These are phyloP conservation scores for Chlamydomonas eustigma DNA, from an alignment of 139 green algal genomes.

Conservation along the genomic window DNA sequence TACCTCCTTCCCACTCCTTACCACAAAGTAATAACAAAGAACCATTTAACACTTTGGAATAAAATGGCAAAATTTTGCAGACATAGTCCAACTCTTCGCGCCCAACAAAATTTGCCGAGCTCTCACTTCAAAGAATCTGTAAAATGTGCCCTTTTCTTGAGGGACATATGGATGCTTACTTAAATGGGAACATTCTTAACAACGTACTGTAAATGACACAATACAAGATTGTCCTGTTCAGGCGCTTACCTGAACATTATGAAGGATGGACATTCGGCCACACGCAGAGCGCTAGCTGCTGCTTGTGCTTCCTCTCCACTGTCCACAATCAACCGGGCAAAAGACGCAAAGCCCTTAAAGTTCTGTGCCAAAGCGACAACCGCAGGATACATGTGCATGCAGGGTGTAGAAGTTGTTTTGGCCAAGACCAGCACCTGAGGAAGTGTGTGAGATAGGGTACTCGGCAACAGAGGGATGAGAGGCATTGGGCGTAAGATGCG, in stretches of 20 bases:
- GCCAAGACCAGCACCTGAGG: conserved; percentile 4
- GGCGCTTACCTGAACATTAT: conserved; percentile 65
- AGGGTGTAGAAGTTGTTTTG: neutral
- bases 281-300: conserved; percentile 45
- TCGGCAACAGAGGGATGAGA: too few species aligned
- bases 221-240: neutral
- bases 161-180: too few species aligned
- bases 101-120: neutral
- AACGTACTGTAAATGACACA: neutral
- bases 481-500: too few species aligned
- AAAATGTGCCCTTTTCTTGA: neutral
- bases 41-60: too few species aligned
- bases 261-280: conserved; percentile 81
- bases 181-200: too few species aligned
- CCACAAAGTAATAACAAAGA: neutral
- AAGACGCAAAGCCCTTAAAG: conserved; percentile 53
- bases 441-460: conserved; percentile 3
- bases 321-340: conserved; percentile 29
- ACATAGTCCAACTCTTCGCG: neutral
- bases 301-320: neutral
- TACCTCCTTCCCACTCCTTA: conserved; percentile 40
- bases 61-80: neutral
- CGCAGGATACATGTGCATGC: conserved; percentile 67
- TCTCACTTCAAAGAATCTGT: neutral
- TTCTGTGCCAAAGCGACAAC: conserved; percentile 70